These are phyloP conservation scores for Leccinum broughii DNA, from an alignment of 768 basidiomycete species.

Conservation along the genomic window DNA sequence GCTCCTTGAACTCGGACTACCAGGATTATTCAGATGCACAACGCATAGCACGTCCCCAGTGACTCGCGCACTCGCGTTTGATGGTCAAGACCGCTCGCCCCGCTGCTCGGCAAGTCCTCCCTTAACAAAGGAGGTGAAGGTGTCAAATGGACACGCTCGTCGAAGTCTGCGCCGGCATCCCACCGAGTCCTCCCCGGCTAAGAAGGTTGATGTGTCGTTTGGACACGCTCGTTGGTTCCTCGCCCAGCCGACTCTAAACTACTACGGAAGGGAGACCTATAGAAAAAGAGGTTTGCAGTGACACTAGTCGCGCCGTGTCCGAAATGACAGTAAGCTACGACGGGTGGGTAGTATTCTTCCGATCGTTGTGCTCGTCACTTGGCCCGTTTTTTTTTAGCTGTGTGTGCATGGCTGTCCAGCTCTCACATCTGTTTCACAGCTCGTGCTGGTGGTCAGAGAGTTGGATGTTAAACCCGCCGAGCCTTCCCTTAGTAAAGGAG, in stretches of 20 bases:
- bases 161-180: no score
- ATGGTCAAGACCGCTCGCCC: conserved; percentile 6
- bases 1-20: no score
- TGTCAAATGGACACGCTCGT: neutral
- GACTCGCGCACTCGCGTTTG: neutral
- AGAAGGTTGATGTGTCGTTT: no score
- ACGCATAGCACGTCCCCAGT: neutral
- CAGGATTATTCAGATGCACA: no score
- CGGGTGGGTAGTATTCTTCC: conserved; percentile 3
- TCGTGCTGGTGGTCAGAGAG: neutral
- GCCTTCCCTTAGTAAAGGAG: no score
- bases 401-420: neutral
- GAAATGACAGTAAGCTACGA: conserved; percentile 6
- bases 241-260: neutral
- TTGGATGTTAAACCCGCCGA: neutral
- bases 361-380: conserved; percentile 3
- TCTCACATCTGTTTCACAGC: neutral
- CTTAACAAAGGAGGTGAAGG: conserved; percentile 10
- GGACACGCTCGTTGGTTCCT: no score
- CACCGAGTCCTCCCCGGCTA: no score
- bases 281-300: conserved; percentile 1
- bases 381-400: conserved; percentile 4
- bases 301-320: neutral
- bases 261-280: conserved; percentile 2
- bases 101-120: conserved; percentile 2